A percentile compares a stretch with the other conserved stretches of the same genome.
These are phyloP conservation scores for Aspergillus hortae DNA, from an alignment of 2,329 filamentous ascomycete genomes.

Conservation along the genomic window DNA sequence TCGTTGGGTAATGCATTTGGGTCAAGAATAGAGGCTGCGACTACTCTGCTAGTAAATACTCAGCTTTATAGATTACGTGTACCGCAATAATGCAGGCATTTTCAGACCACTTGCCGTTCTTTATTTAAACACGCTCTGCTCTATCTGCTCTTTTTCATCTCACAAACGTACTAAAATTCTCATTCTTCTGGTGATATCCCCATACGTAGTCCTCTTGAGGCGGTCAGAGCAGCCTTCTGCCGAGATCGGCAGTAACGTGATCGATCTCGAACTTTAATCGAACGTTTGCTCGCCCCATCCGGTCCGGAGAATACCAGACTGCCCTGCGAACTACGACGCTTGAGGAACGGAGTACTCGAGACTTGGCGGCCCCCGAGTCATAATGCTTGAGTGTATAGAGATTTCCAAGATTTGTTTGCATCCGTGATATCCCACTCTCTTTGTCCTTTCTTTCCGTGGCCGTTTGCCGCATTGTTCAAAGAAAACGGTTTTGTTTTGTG, in stretches of 20 bases:
- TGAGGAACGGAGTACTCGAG: not conserved
- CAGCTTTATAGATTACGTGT: no score
- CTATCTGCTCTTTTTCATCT: no score
- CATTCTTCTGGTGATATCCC: no score
- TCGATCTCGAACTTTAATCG: constrained; percentile 16
- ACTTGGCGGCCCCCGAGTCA: not conserved
- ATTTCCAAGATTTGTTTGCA: not conserved
- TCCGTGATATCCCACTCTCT: not conserved
- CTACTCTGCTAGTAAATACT: no score
- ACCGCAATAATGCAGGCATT: no score
- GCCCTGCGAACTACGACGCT: not conserved
- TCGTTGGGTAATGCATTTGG: no score
- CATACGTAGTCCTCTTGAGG: no score
- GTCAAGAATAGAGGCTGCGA: no score
- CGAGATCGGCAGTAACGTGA: constrained; percentile 14
- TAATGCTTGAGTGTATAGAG: not conserved
- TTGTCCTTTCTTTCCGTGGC: not conserved
- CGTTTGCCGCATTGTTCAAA: not conserved
- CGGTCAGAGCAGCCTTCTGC: constrained; percentile 13
- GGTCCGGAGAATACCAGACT: not conserved
- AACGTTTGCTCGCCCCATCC: constrained; percentile 7
- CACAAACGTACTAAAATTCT: no score
- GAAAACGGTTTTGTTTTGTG: not conserved
- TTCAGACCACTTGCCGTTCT: no score
- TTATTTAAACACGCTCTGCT: no score